Evolutionary conservation across 2,329 filamentous ascomycete genomes (phyloP).

Genomic region (Ophiostoma australiae): DNA sequence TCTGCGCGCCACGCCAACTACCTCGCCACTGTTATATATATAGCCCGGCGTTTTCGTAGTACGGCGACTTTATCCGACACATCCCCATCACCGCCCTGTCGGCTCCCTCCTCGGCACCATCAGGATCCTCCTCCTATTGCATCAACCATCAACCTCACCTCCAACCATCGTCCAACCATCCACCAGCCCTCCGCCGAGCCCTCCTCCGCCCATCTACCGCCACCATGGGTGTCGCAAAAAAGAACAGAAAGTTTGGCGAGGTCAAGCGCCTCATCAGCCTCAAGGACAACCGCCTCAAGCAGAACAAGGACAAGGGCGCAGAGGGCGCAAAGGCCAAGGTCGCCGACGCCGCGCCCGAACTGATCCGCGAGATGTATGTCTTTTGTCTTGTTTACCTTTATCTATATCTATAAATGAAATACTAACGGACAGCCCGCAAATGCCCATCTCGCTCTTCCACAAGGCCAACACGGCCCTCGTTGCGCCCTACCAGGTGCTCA

Average conservation of each 20-base stretch:
- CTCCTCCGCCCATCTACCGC: background rate
- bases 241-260: conserved; percentile 80
- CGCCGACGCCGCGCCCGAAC: conserved; percentile 28
- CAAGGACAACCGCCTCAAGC: conserved; percentile 74
- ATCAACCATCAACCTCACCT: background rate
- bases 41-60: background rate
- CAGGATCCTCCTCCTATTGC: background rate
- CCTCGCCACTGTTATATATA: background rate
- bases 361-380: conserved; percentile 28
- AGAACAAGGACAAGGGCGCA: conserved; percentile 63
- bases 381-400: background rate
- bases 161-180: background rate
- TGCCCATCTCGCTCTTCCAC: conserved; percentile 30
- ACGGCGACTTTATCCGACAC: background rate
- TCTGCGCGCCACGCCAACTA: background rate
- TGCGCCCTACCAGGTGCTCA: conserved; percentile 30
- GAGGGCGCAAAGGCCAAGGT: conserved; percentile 44
- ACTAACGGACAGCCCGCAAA: conserved; percentile 27
- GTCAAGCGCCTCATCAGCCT: conserved; percentile 78
- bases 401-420: background rate
- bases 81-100: background rate
- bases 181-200: background rate
- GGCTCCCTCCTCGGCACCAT: background rate
- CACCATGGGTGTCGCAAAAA: conserved; percentile 81
- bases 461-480: conserved; percentile 30